These are phyloP conservation scores for Melanomma pulvis-pyrius DNA, from an alignment of 495 filamentous ascomycete species.

Conservation along the genomic window DNA sequence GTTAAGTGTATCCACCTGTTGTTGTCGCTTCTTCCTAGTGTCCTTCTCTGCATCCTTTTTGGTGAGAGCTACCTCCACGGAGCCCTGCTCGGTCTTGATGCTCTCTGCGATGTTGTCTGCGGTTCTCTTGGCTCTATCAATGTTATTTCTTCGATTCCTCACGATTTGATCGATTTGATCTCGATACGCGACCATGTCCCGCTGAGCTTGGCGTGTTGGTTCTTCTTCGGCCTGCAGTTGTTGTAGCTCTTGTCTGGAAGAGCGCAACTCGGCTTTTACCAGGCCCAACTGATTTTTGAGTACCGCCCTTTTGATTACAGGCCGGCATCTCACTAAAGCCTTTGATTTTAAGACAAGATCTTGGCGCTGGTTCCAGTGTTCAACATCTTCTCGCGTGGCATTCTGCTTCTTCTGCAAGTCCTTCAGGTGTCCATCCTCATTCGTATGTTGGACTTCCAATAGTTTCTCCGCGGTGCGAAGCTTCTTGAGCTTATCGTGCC, in stretches of 20 bases:
- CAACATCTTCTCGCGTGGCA: constrained; percentile 77
- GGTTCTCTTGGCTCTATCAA: constrained; percentile 55
- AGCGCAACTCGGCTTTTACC: neutral
- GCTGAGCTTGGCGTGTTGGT: constrained; percentile 49
- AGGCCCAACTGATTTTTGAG: constrained; percentile 45
- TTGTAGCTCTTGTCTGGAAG: constrained; percentile 54
- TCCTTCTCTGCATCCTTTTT: constrained; percentile 63
- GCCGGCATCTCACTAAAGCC: constrained; percentile 65
- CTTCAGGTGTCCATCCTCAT: constrained; percentile 62
- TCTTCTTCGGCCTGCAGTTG: constrained; percentile 58
- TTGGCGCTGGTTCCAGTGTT: constrained; percentile 75
- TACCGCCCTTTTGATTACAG: constrained; percentile 64
- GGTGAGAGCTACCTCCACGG: constrained; percentile 58
- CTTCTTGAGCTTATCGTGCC: constrained; percentile 73
- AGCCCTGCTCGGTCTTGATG: constrained; percentile 57
- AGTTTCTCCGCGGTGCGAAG: constrained; percentile 70
- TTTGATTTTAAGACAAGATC: constrained; percentile 66
- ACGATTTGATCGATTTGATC: constrained; percentile 53
- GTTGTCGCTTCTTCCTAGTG: constrained; percentile 52
- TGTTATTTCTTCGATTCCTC: constrained; percentile 52
- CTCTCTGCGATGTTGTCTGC: constrained; percentile 55
- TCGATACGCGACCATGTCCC: constrained; percentile 39
- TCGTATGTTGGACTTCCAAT: constrained; percentile 59
- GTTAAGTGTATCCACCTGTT: constrained; percentile 52
- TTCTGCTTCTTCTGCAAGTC: constrained; percentile 75